These are phyloP conservation scores for Collariella sp. DNA, from an alignment of 495 filamentous ascomycete genomes.

Conservation along the genomic window DNA sequence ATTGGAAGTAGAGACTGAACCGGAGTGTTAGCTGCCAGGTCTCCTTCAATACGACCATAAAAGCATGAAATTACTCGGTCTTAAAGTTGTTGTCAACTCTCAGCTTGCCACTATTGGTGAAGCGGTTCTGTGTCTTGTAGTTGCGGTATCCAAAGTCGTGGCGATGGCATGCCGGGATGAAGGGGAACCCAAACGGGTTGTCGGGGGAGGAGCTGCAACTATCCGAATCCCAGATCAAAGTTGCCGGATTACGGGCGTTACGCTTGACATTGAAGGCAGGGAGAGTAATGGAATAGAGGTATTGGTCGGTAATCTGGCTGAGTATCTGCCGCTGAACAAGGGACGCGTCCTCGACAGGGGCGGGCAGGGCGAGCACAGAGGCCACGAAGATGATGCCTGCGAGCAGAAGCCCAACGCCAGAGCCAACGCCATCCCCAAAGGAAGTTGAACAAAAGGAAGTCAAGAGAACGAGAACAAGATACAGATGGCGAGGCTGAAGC, in stretches of 20 bases:
- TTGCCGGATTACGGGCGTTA: constrained; percentile 21
- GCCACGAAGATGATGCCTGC: constrained; percentile 17
- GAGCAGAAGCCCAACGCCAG: too few species aligned
- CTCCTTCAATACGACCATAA: too few species aligned
- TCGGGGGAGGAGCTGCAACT: constrained; percentile 36
- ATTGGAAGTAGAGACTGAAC: constrained; percentile 28
- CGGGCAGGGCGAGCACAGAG: constrained; percentile 17
- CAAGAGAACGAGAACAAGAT: too few species aligned
- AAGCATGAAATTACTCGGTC: too few species aligned
- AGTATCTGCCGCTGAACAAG: constrained; percentile 4
- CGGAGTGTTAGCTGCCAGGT: neutral
- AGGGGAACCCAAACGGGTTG: constrained; percentile 36
- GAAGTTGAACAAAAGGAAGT: too few species aligned
- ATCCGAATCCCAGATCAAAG: constrained; percentile 32
- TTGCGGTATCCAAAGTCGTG: constrained; percentile 45
- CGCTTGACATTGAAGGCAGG: constrained; percentile 20
- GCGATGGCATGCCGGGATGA: constrained; percentile 33
- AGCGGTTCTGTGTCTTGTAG: constrained; percentile 33
- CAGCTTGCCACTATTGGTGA: constrained; percentile 25
- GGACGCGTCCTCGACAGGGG: neutral
- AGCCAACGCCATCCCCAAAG: too few species aligned
- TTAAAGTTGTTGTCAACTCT: constrained; percentile 37
- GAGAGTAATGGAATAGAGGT: constrained; percentile 27
- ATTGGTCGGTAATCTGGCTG: constrained; percentile 28
- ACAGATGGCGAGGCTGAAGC: too few species aligned